Evolutionary conservation across 2,329 filamentous ascomycete species (phyloP).

Genomic region (Pseudopithomyces maydicus): DNA sequence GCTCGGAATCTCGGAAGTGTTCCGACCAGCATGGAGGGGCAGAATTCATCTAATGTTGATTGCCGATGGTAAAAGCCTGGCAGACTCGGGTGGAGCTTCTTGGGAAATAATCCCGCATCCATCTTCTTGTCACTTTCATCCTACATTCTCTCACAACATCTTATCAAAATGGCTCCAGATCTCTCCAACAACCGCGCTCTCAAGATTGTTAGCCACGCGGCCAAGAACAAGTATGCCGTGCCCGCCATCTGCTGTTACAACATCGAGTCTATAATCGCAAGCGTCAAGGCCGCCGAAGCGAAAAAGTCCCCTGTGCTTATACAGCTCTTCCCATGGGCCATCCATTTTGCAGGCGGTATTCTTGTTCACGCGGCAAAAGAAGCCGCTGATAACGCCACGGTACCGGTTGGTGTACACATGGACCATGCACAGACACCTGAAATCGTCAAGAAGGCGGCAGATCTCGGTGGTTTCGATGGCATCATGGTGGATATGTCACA

Average conservation of each 20-base stretch:
- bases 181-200: slow-evolving; percentile 50
- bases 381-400: slow-evolving; percentile 47
- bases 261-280: slow-evolving; percentile 71
- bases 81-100: not conserved
- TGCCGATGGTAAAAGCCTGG: not conserved
- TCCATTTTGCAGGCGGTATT: slow-evolving; percentile 64
- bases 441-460: slow-evolving; percentile 64
- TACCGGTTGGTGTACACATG: slow-evolving; percentile 68
- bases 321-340: slow-evolving; percentile 75
- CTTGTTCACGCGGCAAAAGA: slow-evolving; percentile 53
- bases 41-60: slow-evolving; percentile 1
- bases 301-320: slow-evolving; percentile 72
- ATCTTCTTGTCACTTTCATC: not conserved
- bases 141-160: slow-evolving; percentile 1
- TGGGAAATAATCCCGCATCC: slow-evolving; percentile 5
- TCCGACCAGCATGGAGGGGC: slow-evolving; percentile 5
- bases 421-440: slow-evolving; percentile 70
- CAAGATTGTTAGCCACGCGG: slow-evolving; percentile 62
- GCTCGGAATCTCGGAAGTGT: not conserved
- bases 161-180: slow-evolving; percentile 57
- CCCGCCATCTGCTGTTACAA: slow-evolving; percentile 71
- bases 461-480: slow-evolving; percentile 45
- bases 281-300: slow-evolving; percentile 70
- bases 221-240: slow-evolving; percentile 61
- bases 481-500: slow-evolving; percentile 72